These are phyloP conservation scores for Diaporthe australafricana DNA, from an alignment of 2,329 filamentous ascomycete species.

Conservation along the genomic window DNA sequence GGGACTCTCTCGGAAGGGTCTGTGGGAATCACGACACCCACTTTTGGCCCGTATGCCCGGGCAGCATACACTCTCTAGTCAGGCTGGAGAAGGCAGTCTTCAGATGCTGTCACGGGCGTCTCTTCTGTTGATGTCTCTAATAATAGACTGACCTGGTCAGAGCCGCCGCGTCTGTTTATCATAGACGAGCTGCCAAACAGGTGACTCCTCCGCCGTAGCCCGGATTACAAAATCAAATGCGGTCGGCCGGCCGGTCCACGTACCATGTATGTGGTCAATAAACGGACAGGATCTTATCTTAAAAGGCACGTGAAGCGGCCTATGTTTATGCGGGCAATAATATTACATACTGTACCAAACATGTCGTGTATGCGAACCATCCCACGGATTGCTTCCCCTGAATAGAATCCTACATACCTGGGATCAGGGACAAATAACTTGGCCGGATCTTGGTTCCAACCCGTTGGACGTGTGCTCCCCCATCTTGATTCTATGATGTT, in stretches of 20 bases:
- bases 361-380: neutral
- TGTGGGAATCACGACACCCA: constrained; percentile 1
- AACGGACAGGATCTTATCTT: neutral
- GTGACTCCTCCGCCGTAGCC: neutral
- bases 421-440: neutral
- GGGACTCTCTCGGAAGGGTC: neutral
- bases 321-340: constrained; percentile 1
- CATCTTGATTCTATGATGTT: neutral
- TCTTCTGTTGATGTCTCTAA: constrained; percentile 6
- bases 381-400: neutral
- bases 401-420: neutral
- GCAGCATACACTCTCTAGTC: neutral
- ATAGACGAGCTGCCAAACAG: neutral
- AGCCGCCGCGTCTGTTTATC: neutral
- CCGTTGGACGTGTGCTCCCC: neutral
- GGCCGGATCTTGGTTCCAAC: neutral
- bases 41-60: neutral
- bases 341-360: neutral
- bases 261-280: too few relatives aligned
- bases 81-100: neutral
- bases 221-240: neutral
- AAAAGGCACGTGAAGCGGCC: neutral
- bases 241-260: neutral
- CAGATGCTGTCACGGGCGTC: neutral
- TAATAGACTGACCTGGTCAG: neutral